phyloP scores from a whole-genome alignment of 495 filamentous ascomycete genomes.

The Hypomontagnella monticulosa region DNA sequence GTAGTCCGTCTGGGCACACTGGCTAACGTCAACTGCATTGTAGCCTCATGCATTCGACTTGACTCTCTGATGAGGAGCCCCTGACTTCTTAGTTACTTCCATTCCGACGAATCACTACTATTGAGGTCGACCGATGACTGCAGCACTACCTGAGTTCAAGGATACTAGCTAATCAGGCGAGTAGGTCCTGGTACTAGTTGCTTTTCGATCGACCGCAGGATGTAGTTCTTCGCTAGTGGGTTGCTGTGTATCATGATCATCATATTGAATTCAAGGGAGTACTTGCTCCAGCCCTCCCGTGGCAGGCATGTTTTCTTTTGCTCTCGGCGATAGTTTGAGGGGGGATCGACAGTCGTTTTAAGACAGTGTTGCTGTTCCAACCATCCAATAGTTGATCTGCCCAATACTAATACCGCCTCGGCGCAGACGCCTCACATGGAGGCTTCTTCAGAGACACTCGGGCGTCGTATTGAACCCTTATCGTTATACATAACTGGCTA shows the following conservation, averaged over 20 bases:
- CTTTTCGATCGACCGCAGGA: constrained; percentile 17
- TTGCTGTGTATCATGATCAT: constrained; percentile 9
- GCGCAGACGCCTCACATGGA: constrained; percentile 1
- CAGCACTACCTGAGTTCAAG: background rate
- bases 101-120: background rate
- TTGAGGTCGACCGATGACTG: background rate
- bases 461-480: background rate
- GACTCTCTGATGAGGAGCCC: background rate
- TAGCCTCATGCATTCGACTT: constrained; percentile 1
- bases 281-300: no score
- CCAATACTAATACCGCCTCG: background rate
- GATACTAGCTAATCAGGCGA: background rate
- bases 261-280: background rate
- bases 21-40: background rate
- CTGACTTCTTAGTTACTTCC: background rate
- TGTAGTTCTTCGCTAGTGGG: background rate
- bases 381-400: constrained; percentile 7
- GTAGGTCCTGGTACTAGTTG: background rate
- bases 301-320: constrained; percentile 10
- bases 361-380: constrained; percentile 2
- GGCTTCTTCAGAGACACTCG: background rate
- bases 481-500: constrained; percentile 18
- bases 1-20: background rate
- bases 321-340: background rate
- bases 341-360: constrained; percentile 11